Conservation (phyloP, 192 early-diverging fungal genomes). For the Umbelopsis sp. region DNA sequence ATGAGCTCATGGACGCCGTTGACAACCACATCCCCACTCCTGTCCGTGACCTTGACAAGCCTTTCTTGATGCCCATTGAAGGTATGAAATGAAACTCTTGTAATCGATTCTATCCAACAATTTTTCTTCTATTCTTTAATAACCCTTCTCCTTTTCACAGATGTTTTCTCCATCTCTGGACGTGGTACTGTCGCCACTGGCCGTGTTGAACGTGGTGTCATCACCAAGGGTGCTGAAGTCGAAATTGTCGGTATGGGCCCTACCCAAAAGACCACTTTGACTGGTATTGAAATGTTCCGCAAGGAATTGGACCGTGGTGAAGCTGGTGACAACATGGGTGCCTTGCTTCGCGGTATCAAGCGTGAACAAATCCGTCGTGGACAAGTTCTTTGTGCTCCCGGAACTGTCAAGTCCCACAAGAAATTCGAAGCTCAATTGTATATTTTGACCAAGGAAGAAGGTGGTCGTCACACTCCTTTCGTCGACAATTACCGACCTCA, state of each 20-base stretch:
- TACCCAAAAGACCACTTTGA: conserved; percentile 89
- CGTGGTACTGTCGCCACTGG: conserved; percentile 97
- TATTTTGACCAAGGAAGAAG: conserved; percentile 96
- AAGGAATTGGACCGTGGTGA: conserved; percentile 97
- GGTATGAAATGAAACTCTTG: conserved; percentile 33
- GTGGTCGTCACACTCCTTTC: conserved; percentile 97
- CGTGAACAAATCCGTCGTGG: conserved; percentile 95
- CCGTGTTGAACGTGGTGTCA: conserved; percentile 91
- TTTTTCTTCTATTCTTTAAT: neutral
- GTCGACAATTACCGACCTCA: conserved; percentile 97
- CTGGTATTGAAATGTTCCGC: conserved; percentile 99
- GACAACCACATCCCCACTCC: conserved; percentile 93
- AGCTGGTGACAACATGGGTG: conserved; percentile 99
- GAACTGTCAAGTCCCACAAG: conserved; percentile 92
- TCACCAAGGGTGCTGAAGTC: conserved; percentile 92
- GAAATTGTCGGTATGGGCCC: conserved; percentile 95
- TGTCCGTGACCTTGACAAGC: conserved; percentile 92
- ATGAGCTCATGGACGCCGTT: conserved; percentile 92
- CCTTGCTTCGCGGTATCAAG: conserved; percentile 95
- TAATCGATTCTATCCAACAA: neutral
- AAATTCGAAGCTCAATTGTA: conserved; percentile 94
- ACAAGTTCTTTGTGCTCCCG: conserved; percentile 90
- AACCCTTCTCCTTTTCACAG: conserved; percentile 35
- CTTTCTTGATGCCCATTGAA: conserved; percentile 99
- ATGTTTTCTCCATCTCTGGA: conserved; percentile 98